Percentiles rank a stretch among this genome's conserved stretches.
phyloP scores from a whole-genome alignment of 2,329 filamentous ascomycete genomes.

The Berkeleyomyces rouxiae region DNA sequence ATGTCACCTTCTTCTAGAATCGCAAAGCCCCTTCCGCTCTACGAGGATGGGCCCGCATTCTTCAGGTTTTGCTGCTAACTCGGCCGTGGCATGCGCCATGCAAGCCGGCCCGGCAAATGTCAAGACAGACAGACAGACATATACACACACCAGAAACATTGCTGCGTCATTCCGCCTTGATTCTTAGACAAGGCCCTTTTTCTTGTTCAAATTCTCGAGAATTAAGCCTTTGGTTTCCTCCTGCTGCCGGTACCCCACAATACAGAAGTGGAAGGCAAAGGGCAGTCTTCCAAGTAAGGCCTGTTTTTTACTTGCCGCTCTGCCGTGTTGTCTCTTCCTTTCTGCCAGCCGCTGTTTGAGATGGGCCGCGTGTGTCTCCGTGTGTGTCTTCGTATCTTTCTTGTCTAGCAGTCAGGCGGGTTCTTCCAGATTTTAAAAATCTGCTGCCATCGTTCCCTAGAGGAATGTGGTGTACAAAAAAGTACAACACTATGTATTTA shows the following conservation, averaged over 20 bases:
- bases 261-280: background rate
- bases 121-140: background rate
- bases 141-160: background rate
- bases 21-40: background rate
- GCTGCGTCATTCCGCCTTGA: background rate
- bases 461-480: background rate
- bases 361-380: background rate
- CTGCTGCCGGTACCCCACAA: background rate
- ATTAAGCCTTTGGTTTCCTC: background rate
- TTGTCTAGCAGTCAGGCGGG: background rate
- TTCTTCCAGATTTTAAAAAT: background rate
- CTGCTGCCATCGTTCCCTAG: background rate
- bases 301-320: background rate
- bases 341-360: background rate
- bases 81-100: background rate
- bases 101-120: background rate
- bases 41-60: no score
- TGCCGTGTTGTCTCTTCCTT: background rate
- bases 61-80: background rate
- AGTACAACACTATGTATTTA: no score
- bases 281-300: background rate
- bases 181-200: background rate
- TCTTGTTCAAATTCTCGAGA: background rate
- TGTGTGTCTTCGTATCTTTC: background rate
- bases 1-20: no score